Evolutionary conservation across 1,284 basidiomycete genomes (phyloP).

Genomic region (Trichosporon inkin): DNA sequence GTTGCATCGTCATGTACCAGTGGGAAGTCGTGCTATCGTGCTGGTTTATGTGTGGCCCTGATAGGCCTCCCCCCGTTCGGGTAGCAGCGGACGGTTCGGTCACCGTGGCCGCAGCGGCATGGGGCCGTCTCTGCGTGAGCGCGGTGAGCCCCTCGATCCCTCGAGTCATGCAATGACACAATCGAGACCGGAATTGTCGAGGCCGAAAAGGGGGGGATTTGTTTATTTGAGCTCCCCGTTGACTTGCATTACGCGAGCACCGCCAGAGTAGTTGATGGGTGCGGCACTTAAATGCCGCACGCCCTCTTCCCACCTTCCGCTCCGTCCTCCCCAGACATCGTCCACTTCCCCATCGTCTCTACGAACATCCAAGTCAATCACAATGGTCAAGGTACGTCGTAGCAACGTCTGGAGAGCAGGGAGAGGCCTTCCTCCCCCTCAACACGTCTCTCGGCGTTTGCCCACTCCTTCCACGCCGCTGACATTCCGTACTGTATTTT

Average conservation of each 20-base stretch:
- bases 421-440: no score
- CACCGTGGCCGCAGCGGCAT: background rate
- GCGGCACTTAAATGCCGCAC: slow-evolving; percentile 3
- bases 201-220: background rate
- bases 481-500: background rate
- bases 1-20: no score
- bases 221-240: background rate
- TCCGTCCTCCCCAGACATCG: slow-evolving; percentile 1
- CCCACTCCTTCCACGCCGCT: slow-evolving; percentile 1
- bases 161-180: background rate
- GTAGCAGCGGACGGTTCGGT: no score
- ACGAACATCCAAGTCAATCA: slow-evolving; percentile 10
- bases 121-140: background rate
- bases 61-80: no score
- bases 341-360: background rate
- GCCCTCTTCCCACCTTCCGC: slow-evolving; percentile 7
- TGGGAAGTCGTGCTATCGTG: no score
- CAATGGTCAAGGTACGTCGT: slow-evolving; percentile 43
- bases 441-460: no score
- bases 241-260: slow-evolving; percentile 1
- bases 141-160: background rate
- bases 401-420: no score
- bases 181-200: background rate
- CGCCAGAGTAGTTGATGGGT: background rate
- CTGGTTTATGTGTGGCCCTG: no score